phyloP scores from a whole-genome alignment of 2,329 filamentous ascomycete species.

The Fusarium fujikuroi region DNA sequence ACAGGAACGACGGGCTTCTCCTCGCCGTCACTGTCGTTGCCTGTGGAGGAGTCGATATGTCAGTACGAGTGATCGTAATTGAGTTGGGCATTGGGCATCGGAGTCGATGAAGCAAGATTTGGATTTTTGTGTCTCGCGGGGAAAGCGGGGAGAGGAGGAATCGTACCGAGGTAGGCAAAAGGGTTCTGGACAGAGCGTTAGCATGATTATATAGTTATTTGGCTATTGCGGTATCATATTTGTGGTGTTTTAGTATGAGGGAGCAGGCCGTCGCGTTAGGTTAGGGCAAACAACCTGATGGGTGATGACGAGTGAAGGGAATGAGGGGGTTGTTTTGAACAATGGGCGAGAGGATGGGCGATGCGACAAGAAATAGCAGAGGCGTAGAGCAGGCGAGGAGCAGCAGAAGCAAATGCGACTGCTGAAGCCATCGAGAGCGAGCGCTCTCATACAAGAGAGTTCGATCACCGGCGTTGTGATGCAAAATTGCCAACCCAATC shows the following conservation, averaged over 20 bases:
- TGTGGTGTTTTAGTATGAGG: slow-evolving; percentile 2
- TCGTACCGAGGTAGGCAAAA: slow-evolving; percentile 96
- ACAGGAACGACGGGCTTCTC: slow-evolving; percentile 83
- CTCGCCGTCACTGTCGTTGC: slow-evolving; percentile 70
- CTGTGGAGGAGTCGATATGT: slow-evolving; percentile 50
- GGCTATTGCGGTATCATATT: background rate
- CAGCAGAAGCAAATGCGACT: background rate
- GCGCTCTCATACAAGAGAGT: background rate
- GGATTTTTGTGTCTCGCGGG: slow-evolving; percentile 16
- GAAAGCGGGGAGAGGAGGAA: slow-evolving; percentile 41
- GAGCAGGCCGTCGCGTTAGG: slow-evolving; percentile 14
- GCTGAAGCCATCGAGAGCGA: slow-evolving; percentile 25
- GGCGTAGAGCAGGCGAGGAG: background rate
- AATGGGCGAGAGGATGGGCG: background rate
- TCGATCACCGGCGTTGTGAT: slow-evolving; percentile 11
- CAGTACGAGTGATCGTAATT: slow-evolving; percentile 40
- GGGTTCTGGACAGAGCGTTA: slow-evolving; percentile 77
- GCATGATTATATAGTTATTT: slow-evolving; percentile 14
- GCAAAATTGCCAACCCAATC: slow-evolving; percentile 16
- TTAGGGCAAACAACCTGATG: slow-evolving; percentile 40
- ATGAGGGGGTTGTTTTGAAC: slow-evolving; percentile 35
- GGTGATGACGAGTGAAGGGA: slow-evolving; percentile 29
- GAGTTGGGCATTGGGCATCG: slow-evolving; percentile 21
- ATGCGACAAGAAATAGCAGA: background rate
- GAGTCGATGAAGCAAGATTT: slow-evolving; percentile 35